Base-by-base conservation (phyloP, 345 rosid genomes). In the Anacardium occidentale region DNA sequence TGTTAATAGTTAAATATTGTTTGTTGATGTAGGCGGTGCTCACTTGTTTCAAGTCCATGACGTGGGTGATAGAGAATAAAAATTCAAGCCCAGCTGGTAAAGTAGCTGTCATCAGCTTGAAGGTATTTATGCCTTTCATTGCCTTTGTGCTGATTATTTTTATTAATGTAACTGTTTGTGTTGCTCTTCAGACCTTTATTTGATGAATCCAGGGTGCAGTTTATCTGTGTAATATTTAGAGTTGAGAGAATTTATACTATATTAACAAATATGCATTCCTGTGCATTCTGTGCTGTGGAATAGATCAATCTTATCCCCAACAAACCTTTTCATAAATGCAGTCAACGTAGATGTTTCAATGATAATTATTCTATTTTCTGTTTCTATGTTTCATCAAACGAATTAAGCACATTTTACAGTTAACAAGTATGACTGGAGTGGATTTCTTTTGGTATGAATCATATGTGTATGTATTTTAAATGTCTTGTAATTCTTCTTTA, bases 21-120 rank as follows among this genome's bases (percentile, higher is more conserved):
- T 58, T 64, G 48, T 68, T 74, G 64, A 63, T 77, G 73, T 68
- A 89, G 93, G 90, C 80, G 76, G 86, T 89, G 74, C 88, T 83
- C 57, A 82, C 90, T 53, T 89, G 80, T 82, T 86, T 86, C 63
- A 85, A 89, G 80, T 86, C 91, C 75, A 86, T 86, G 91, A 82
- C 93, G 18, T 86, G 90, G 93, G 85, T 76, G 53, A 78, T 86
- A 53, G 93, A 89, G 77, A 82, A 83, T 65, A 84, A 81, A 76
- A 84, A 72, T 60, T 74, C 74, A 54, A 63, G 77, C 17, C 69
- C 83, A 32, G 79, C 78, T 56, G 79, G 72, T 68, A 85, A 83
- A 81, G 84, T 86, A 2, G 93, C 91, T 77, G 80, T 78, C 54
- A 82, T 89, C 76, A 86, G 82, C 79, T 74, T 89, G 81, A 89